phyloP scores from a whole-genome alignment of 768 basidiomycete species.

The Leccinum barrowsii region DNA sequence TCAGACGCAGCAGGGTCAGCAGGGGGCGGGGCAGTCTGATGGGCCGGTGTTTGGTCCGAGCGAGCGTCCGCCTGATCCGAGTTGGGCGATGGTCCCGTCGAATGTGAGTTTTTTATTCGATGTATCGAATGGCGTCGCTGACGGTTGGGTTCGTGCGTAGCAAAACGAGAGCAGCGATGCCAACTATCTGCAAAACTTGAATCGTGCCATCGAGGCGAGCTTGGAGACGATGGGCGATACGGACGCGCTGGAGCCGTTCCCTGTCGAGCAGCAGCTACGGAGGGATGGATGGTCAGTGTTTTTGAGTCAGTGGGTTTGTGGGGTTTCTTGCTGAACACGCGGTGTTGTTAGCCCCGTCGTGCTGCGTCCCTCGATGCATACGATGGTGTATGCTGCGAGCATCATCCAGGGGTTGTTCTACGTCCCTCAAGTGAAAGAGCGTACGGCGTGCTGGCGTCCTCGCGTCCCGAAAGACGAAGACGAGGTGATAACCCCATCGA shows the following conservation, averaged over 20 bases:
- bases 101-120: conserved; percentile 41
- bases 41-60: conserved; percentile 53
- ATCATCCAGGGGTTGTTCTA: conserved; percentile 54
- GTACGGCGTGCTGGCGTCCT: conserved; percentile 38
- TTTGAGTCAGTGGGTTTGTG: background rate
- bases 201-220: conserved; percentile 71
- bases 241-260: conserved; percentile 49
- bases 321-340: background rate
- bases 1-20: conserved; percentile 3
- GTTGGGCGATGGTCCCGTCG: conserved; percentile 69
- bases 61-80: conserved; percentile 57
- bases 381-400: conserved; percentile 57
- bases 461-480: conserved; percentile 12
- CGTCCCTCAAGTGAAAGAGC: conserved; percentile 64
- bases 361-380: conserved; percentile 52
- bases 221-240: conserved; percentile 47
- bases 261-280: conserved; percentile 50
- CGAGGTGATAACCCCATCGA: conserved; percentile 25
- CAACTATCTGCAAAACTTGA: conserved; percentile 60
- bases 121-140: background rate
- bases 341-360: conserved; percentile 57
- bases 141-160: background rate
- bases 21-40: conserved; percentile 21
- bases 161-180: conserved; percentile 38
- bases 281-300: conserved; percentile 59